A percentile compares a stretch with the other conserved stretches of the same genome.
Conservation (phyloP, 2,329 filamentous ascomycete species). For the Alternaria rosae region DNA sequence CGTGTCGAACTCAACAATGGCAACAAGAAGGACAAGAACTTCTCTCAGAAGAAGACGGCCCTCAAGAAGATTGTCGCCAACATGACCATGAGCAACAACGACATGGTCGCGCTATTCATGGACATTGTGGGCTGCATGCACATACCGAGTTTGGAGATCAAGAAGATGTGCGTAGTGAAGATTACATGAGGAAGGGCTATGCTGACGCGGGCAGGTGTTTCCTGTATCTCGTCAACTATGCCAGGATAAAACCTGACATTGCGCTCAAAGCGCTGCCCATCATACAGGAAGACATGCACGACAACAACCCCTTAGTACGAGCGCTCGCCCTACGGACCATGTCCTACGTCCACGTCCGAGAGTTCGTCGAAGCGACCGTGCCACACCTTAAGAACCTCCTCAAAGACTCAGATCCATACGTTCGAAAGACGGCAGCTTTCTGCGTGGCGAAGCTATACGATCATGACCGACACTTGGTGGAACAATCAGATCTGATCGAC, state of each 20-base stretch:
- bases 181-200: not conserved
- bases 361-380: conserved; percentile 92
- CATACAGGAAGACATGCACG: conserved; percentile 90
- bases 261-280: conserved; percentile 92
- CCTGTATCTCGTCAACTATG: conserved; percentile 95
- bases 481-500: conserved; percentile 90
- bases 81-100: conserved; percentile 99
- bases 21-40: conserved; percentile 98
- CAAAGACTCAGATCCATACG: conserved; percentile 89
- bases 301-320: conserved; percentile 88
- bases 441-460: conserved; percentile 98
- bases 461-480: conserved; percentile 89
- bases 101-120: conserved; percentile 97
- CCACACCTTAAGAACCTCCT: conserved; percentile 83
- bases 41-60: conserved; percentile 92
- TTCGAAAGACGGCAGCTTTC: conserved; percentile 95
- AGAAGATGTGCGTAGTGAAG: conserved; percentile 82
- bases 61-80: conserved; percentile 99
- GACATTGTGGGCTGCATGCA: conserved; percentile 97
- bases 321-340: conserved; percentile 93
- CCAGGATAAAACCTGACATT: conserved; percentile 90
- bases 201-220: conserved; percentile 77
- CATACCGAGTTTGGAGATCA: conserved; percentile 93
- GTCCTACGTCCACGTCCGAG: conserved; percentile 95
- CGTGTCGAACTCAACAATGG: conserved; percentile 92